Evolutionary conservation across 768 basidiomycete species (phyloP).

Genomic region (Panaeolus cyanescens): DNA sequence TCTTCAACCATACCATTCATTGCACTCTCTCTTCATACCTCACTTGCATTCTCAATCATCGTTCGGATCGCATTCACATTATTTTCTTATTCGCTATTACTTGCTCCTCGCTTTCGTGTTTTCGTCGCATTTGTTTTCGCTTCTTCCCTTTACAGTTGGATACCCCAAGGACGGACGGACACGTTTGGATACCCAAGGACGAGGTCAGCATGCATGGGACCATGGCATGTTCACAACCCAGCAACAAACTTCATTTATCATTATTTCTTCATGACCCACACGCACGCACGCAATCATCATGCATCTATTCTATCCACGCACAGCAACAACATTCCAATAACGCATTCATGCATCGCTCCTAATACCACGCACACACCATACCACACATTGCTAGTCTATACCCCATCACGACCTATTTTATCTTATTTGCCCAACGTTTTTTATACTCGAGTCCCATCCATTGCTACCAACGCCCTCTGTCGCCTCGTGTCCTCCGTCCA

Average conservation of each 20-base stretch:
- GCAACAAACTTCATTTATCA: constrained; percentile 2
- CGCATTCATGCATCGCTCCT: neutral
- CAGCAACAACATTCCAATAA: neutral
- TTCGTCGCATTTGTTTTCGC: constrained; percentile 2
- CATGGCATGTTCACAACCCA: neutral
- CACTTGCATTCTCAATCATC: constrained; percentile 2
- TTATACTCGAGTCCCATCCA: neutral
- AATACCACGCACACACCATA: constrained; percentile 3
- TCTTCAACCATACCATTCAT: neutral
- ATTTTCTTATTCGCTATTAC: constrained; percentile 2
- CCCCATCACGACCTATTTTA: constrained; percentile 2
- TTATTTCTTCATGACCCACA: constrained; percentile 1
- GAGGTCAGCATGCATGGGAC: neutral
- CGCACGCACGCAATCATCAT: constrained; percentile 1
- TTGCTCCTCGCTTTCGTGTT: neutral
- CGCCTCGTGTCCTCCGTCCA: neutral
- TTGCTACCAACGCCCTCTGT: neutral
- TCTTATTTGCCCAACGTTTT: neutral
- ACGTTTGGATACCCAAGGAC: neutral
- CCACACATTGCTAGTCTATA: constrained; percentile 1
- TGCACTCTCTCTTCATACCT: neutral
- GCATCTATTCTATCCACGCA: neutral
- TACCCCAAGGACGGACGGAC: neutral
- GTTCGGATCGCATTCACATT: constrained; percentile 2
- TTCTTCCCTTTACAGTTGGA: neutral